Evolutionary conservation across 192 early-diverging fungal species (phyloP).

Genomic region (Entomortierella beljakovae): DNA sequence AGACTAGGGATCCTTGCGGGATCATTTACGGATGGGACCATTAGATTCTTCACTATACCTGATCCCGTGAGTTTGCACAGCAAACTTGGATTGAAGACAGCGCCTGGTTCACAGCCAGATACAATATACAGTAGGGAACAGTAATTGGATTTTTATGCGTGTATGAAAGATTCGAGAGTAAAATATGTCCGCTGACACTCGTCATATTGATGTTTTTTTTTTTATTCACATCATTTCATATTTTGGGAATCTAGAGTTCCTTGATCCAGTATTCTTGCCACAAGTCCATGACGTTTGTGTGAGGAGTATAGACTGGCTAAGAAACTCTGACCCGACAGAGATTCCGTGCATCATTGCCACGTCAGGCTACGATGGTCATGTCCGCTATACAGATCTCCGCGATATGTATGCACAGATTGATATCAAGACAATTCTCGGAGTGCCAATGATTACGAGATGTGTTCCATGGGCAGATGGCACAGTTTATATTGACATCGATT

Average conservation of each 20-base stretch:
- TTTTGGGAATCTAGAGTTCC: no score
- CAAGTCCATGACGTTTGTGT: slow-evolving; percentile 51
- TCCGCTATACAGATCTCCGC: slow-evolving; percentile 28
- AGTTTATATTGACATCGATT: slow-evolving; percentile 35
- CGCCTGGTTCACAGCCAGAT: neutral
- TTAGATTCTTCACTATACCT: slow-evolving; percentile 38
- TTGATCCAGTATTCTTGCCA: slow-evolving; percentile 38
- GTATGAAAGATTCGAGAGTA: no score
- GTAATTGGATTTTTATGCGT: no score
- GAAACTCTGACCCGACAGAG: slow-evolving; percentile 3
- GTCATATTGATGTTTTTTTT: no score
- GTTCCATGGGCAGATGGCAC: slow-evolving; percentile 41
- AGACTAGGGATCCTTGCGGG: slow-evolving; percentile 39
- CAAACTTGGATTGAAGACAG: neutral
- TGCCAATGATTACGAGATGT: slow-evolving; percentile 11
- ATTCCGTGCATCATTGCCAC: slow-evolving; percentile 36
- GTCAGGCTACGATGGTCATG: slow-evolving; percentile 42
- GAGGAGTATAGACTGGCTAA: slow-evolving; percentile 36
- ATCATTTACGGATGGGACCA: slow-evolving; percentile 30
- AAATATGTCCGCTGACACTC: no score
- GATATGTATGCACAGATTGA: slow-evolving; percentile 26
- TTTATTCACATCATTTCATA: no score
- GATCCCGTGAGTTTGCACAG: slow-evolving; percentile 17
- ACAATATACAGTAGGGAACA: slow-evolving; percentile 44
- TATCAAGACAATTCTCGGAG: slow-evolving; percentile 33